Evolutionary conservation across 176 grass and related monocot species (phyloP).

Genomic region (Secale cereale): DNA sequence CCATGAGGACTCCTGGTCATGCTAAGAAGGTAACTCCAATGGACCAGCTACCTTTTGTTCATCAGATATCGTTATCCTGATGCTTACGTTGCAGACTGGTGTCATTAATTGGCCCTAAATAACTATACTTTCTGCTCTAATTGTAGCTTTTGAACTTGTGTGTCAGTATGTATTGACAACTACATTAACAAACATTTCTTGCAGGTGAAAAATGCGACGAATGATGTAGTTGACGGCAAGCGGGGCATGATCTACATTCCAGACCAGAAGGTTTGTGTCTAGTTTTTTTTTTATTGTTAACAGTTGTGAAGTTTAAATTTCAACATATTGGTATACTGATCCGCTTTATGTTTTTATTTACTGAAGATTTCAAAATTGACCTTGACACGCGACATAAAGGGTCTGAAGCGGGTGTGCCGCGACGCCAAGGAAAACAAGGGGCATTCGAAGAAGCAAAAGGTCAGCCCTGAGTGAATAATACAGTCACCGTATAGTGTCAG

Average conservation of each 20-base stretch:
- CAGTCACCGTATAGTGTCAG: too few relatives aligned
- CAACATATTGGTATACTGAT: neutral
- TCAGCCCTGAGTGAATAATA: constrained; percentile 33
- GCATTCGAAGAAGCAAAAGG: constrained; percentile 64
- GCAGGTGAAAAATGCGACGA: constrained; percentile 80
- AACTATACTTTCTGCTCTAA: neutral
- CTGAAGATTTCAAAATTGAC: constrained; percentile 64
- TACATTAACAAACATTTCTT: constrained; percentile 10
- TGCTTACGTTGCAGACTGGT: neutral
- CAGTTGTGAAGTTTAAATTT: neutral
- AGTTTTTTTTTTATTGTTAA: neutral
- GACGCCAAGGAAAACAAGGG: constrained; percentile 69
- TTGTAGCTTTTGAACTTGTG: neutral
- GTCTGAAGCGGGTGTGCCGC: constrained; percentile 61
- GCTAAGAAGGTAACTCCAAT: constrained; percentile 52
- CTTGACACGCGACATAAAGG: constrained; percentile 42
- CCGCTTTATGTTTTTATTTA: neutral
- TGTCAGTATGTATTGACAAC: neutral
- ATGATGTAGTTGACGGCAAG: constrained; percentile 47
- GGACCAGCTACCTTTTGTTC: neutral
- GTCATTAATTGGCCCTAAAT: neutral
- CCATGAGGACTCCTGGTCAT: constrained; percentile 60
- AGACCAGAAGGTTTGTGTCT: constrained; percentile 50
- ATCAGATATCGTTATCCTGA: neutral
- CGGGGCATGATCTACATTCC: constrained; percentile 62